Evolutionary conservation across 768 basidiomycete species (phyloP), one percentile per base, ranked within the genome.

Genomic region (Boletus reticulatus): DNA sequence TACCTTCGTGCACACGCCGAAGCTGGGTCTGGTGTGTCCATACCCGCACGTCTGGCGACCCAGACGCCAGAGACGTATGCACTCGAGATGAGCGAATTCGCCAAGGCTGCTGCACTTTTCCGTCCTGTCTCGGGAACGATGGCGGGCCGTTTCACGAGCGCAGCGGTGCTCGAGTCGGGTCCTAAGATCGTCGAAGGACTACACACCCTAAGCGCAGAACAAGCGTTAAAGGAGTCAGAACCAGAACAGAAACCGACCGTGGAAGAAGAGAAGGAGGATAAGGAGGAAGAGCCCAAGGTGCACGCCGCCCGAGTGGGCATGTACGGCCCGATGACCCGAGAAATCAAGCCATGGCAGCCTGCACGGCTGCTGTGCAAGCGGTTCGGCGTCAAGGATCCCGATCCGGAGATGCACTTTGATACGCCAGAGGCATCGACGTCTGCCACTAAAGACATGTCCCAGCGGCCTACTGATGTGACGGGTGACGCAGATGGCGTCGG

Each of bases 121-220:
- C 93, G 93, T 63, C 97, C 97, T 0, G 84, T 95, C 61, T 83
- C 85, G 0, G 92, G 89, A 4, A 92, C 92, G 16, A 98, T 98
- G 92, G 93, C 94, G 0, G 88, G 85, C 20, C 82, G 96, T n/a
- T 98, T 98, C 71, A 93, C 89, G 6, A 88, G 84, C 53, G 91
- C 92, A 0, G 81, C 82, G 0, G 78, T 86, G 14, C 72, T 91
- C n/a, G 91, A 92, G 27, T 67, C 72, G 6, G 87, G 81, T 1
- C 82, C 87, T 6, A 78, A 82, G 52, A 68, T 83, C 13, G 65
- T 82, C 31, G 88, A 87, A 67, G 92, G 92, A 2, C 67, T 93
- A 47, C 82, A 89, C 61, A 81, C 78, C 38, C 87, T 88, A 0
- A 71, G 75, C 7, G 62, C 66, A 1, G 76, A 79, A 34, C 58